These are phyloP conservation scores for Leucosporidium scottii DNA, from an alignment of 768 basidiomycete genomes.

Conservation along the genomic window DNA sequence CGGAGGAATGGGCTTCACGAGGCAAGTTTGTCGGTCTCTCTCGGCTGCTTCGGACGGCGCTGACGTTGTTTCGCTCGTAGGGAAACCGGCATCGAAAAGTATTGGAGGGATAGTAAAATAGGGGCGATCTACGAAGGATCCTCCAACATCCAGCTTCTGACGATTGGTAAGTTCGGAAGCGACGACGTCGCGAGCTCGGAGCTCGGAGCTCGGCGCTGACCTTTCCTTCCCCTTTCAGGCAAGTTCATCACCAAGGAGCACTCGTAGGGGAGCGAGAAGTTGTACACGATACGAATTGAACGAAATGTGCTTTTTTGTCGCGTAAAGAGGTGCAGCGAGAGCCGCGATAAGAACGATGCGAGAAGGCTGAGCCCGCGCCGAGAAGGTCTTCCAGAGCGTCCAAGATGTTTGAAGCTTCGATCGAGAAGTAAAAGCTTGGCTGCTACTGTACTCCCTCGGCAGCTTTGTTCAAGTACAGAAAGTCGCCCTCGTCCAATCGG, in stretches of 20 bases:
- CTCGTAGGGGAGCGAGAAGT: not conserved
- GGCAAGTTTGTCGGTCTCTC: not conserved
- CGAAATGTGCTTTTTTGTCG: not conserved
- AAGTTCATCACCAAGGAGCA: slow-evolving; percentile 28
- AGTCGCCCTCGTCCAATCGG: not conserved
- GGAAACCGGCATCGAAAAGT: slow-evolving; percentile 64
- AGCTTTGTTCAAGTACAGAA: not conserved
- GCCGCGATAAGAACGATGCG: not conserved
- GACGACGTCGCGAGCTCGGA: no score
- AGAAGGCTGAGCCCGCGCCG: no score
- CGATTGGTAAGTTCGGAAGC: slow-evolving; percentile 55
- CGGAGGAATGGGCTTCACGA: slow-evolving; percentile 82
- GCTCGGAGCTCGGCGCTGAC: no score
- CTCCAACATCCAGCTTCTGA: slow-evolving; percentile 95
- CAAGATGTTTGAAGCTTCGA: no score
- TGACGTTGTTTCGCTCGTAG: not conserved
- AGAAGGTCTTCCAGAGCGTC: no score
- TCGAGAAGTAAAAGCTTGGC: no score
- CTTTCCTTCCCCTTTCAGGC: not conserved
- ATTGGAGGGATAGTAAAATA: slow-evolving; percentile 83
- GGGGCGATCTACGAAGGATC: slow-evolving; percentile 55
- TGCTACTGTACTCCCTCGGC: no score
- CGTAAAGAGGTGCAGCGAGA: not conserved
- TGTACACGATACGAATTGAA: not conserved
- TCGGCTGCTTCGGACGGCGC: no score